Evolutionary conservation across 768 basidiomycete genomes (phyloP), one percentile per base, ranked within the genome.

Genomic region (Strobilomyces confusus): DNA sequence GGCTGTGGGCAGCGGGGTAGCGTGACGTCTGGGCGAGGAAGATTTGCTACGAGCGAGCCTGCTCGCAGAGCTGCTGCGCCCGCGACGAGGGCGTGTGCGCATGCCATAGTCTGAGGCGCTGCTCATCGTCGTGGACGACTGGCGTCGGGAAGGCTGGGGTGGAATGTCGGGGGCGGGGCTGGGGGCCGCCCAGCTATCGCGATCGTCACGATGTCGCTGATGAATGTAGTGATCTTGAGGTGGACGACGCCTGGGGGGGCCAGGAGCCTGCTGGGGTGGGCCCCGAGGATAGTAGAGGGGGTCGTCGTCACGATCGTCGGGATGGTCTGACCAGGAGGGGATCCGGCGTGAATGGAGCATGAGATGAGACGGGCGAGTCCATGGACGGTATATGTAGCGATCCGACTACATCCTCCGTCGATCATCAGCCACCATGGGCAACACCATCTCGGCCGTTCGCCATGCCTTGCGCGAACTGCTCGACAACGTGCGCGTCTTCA

Each of bases 191-290:
- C 63, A 55, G 7, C 49, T 11, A 9, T 64, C 59, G 20, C 63
- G 52, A 52, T 63, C 63, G 34, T 65, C 58, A 9, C 58, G 64
- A 63, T 63, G 52, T 46, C 63, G 54, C 19, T 48, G 55, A 36
- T 64, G 60, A 49, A 45, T 26, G 44, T 60, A 58, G 38, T 30
- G 15, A 38, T 66, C 63, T 42, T 56, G 58, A 0, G 38, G 47
- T 2, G 50, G 60, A 23, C 61, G 63, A 1, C 61, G 61, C 48
- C 63, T 64, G 26, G 58, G 29, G 19, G 42, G 9, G 12, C 29
- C 32, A 1, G 49, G 20, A 9, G 44, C 12, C 22, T 64, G 59
- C 22, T 49, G 60, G 19, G 43, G 52, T 13, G 50, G 47, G 8
- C 44, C 11, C 0, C 63, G 57, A 45, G 53, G 0, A 22, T 65